Conservation (phyloP, 192 early-diverging fungal species). For the Irineochytrium annulatum region DNA sequence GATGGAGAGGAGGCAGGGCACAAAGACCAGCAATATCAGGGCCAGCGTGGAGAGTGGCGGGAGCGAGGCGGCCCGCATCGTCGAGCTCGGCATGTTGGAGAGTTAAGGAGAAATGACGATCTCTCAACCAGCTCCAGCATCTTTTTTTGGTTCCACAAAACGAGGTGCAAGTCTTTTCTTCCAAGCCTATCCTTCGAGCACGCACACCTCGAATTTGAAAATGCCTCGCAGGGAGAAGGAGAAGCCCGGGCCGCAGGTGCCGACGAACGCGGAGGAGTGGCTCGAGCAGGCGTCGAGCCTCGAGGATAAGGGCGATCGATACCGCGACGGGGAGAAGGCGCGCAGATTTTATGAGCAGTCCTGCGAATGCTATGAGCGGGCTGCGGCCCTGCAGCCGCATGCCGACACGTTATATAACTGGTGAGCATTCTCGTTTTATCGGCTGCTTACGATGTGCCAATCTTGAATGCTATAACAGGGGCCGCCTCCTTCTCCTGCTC, state of each 20-base stretch:
- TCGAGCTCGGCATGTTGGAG: no score
- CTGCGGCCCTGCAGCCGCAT: conserved; percentile 47
- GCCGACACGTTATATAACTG: conserved; percentile 66
- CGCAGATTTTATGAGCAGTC: conserved; percentile 63
- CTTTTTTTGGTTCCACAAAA: no score
- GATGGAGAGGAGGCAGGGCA: not conserved
- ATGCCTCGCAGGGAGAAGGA: no score
- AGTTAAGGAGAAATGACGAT: no score
- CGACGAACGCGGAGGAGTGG: no score
- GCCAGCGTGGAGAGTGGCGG: no score
- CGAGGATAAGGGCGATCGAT: conserved; percentile 61
- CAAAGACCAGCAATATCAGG: not conserved
- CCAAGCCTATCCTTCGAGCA: no score
- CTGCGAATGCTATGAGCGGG: conserved; percentile 59
- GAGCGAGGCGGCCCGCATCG: no score
- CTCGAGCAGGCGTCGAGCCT: conserved; percentile 19
- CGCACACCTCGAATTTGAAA: no score
- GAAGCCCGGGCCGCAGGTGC: no score
- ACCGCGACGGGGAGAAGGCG: conserved; percentile 63
- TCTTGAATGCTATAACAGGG: conserved; percentile 52
- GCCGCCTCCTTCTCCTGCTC: conserved; percentile 52
- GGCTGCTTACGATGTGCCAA: conserved; percentile 27
- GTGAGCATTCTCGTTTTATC: conserved; percentile 31
- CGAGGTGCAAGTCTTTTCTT: no score
- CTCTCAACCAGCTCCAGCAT: no score